Conservation (phyloP, 768 basidiomycete species). For the Kwoniella heveanensis region DNA sequence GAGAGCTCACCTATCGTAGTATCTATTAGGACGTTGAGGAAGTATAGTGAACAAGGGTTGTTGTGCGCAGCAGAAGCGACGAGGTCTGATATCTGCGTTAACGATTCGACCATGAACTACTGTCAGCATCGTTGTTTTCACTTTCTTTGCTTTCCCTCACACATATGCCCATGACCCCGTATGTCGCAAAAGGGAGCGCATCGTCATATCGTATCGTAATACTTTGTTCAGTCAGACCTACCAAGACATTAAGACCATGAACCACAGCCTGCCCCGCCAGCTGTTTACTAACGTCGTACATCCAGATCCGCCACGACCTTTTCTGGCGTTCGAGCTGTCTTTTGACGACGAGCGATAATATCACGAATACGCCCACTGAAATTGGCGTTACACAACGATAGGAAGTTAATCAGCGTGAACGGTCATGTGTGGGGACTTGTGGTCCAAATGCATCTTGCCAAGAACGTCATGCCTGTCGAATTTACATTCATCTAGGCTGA, state of each 20-base stretch:
- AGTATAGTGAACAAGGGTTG: constrained; percentile 84
- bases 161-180: too few relatives aligned
- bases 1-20: constrained; percentile 76
- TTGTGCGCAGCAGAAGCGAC: constrained; percentile 67
- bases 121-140: too few relatives aligned
- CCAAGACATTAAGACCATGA: constrained; percentile 48
- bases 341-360: constrained; percentile 82
- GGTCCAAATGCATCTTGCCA: too few relatives aligned
- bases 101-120: too few relatives aligned
- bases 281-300: constrained; percentile 93
- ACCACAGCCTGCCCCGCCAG: constrained; percentile 63
- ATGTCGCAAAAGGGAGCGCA: too few relatives aligned
- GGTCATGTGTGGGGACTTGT: too few relatives aligned
- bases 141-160: too few relatives aligned
- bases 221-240: constrained; percentile 15
- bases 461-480: too few relatives aligned
- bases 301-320: constrained; percentile 91
- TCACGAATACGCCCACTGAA: constrained; percentile 92
- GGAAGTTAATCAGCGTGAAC: too few relatives aligned
- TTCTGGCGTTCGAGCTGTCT: constrained; percentile 80
- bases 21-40: constrained; percentile 88
- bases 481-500: too few relatives aligned
- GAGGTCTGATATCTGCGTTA: constrained; percentile 75
- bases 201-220: too few relatives aligned
- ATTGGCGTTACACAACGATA: constrained; percentile 59